Percentiles rank a stretch among this genome's conserved stretches.
Conservation (phyloP, 2,329 filamentous ascomycete species). For the Metarhizium robertsii region DNA sequence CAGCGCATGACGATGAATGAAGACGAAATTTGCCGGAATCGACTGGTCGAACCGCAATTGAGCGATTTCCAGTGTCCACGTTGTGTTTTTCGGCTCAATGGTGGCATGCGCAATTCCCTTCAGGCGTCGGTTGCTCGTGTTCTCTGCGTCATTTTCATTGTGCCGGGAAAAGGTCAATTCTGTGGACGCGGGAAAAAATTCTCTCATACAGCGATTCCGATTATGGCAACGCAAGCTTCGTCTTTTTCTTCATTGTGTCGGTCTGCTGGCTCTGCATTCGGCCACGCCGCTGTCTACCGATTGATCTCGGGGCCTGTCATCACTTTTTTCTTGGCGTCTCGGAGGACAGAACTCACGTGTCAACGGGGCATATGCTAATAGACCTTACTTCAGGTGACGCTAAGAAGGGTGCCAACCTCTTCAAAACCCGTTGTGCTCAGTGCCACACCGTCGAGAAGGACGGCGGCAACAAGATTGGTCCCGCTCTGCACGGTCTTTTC, state of each 20-base stretch:
- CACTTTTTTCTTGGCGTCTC: too few species aligned
- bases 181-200: neutral
- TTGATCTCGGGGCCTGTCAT: neutral
- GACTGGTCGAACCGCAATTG: neutral
- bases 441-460: slow-evolving; percentile 92
- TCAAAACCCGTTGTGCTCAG: slow-evolving; percentile 98
- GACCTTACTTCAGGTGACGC: slow-evolving; percentile 55
- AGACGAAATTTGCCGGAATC: neutral
- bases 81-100: neutral
- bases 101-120: neutral
- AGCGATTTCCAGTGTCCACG: neutral
- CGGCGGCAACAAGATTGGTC: slow-evolving; percentile 96
- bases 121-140: neutral
- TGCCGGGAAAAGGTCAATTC: neutral
- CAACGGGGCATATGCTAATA: neutral
- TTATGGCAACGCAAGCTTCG: neutral
- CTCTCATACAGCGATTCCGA: neutral
- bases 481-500: slow-evolving; percentile 93
- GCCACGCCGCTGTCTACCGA: neutral
- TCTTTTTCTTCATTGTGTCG: neutral
- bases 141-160: slow-evolving; percentile 2
- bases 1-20: slow-evolving; percentile 4
- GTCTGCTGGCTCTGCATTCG: neutral
- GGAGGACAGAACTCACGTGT: neutral
- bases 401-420: slow-evolving; percentile 96